These are phyloP conservation scores for Lactarius sanguifluus DNA, from an alignment of 768 basidiomycete genomes.

Conservation along the genomic window DNA sequence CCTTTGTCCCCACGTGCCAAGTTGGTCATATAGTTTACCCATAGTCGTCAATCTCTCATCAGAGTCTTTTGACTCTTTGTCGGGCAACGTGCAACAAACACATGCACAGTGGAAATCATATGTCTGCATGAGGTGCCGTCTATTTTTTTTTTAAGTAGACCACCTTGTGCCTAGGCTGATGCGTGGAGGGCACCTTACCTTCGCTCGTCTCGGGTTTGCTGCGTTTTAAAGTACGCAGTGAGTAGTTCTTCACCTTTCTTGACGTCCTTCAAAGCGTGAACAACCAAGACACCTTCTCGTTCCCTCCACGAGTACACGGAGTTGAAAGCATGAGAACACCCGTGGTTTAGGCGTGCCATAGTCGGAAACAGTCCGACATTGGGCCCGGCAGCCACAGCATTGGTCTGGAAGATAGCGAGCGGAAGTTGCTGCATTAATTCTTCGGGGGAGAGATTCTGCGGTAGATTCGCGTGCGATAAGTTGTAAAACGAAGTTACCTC, in stretches of 20 bases:
- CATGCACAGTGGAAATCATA: conserved; percentile 65
- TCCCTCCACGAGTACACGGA: conserved; percentile 61
- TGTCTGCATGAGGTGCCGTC: conserved; percentile 47
- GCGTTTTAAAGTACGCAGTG: conserved; percentile 61
- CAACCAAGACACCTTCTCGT: conserved; percentile 47
- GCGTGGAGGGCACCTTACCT: conserved; percentile 36
- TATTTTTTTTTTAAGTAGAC: conserved; percentile 32
- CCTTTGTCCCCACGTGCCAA: conserved; percentile 50
- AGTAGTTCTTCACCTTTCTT: conserved; percentile 59
- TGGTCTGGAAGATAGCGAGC: conserved; percentile 66
- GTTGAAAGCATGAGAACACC: conserved; percentile 67
- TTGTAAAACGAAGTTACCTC: conserved; percentile 49
- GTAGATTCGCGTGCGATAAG: conserved; percentile 57
- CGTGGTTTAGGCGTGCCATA: conserved; percentile 68
- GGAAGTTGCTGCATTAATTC: conserved; percentile 46
- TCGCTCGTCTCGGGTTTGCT: conserved; percentile 50
- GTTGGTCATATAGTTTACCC: conserved; percentile 43
- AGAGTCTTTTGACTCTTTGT: conserved; percentile 48
- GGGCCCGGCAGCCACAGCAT: conserved; percentile 56
- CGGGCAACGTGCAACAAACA: conserved; percentile 55
- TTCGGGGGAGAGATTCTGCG: conserved; percentile 40
- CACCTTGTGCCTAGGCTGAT: background rate
- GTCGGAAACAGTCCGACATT: conserved; percentile 63
- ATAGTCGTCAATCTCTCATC: conserved; percentile 52
- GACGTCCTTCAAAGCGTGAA: conserved; percentile 59